These are phyloP conservation scores for Dactylellina drechsleri DNA, from an alignment of 2,329 filamentous ascomycete genomes.

Conservation along the genomic window DNA sequence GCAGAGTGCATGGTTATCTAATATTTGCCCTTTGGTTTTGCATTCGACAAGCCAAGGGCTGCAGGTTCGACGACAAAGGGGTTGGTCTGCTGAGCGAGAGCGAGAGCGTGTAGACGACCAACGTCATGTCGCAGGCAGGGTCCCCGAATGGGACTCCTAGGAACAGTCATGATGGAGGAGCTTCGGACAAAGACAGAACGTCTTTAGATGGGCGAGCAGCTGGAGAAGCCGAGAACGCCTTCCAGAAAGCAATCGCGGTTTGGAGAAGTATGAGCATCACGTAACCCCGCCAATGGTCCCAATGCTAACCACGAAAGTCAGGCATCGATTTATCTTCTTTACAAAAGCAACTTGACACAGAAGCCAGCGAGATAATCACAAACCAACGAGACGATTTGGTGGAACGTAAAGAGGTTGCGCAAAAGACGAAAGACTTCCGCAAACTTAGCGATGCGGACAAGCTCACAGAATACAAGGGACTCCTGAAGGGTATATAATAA, in stretches of 20 bases:
- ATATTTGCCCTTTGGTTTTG: background rate
- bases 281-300: slow-evolving; percentile 15
- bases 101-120: slow-evolving; percentile 3
- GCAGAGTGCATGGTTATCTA: slow-evolving; percentile 20
- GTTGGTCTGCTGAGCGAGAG: background rate
- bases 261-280: slow-evolving; percentile 79
- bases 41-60: slow-evolving; percentile 19
- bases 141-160: slow-evolving; percentile 52
- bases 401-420: slow-evolving; percentile 95
- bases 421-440: slow-evolving; percentile 97
- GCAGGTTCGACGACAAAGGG: slow-evolving; percentile 3
- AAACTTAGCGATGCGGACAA: slow-evolving; percentile 92
- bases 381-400: slow-evolving; percentile 96
- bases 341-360: slow-evolving; percentile 85
- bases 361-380: slow-evolving; percentile 91
- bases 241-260: slow-evolving; percentile 92
- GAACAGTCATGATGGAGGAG: slow-evolving; percentile 44
- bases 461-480: slow-evolving; percentile 83
- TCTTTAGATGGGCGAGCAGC: slow-evolving; percentile 32
- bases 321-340: slow-evolving; percentile 87
- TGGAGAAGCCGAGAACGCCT: slow-evolving; percentile 75
- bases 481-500: slow-evolving; percentile 76
- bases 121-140: slow-evolving; percentile 50
- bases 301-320: slow-evolving; percentile 62
- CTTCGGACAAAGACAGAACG: slow-evolving; percentile 42